phyloP scores from a whole-genome alignment of 2,329 filamentous ascomycete species.

The Diaporthe citri region DNA sequence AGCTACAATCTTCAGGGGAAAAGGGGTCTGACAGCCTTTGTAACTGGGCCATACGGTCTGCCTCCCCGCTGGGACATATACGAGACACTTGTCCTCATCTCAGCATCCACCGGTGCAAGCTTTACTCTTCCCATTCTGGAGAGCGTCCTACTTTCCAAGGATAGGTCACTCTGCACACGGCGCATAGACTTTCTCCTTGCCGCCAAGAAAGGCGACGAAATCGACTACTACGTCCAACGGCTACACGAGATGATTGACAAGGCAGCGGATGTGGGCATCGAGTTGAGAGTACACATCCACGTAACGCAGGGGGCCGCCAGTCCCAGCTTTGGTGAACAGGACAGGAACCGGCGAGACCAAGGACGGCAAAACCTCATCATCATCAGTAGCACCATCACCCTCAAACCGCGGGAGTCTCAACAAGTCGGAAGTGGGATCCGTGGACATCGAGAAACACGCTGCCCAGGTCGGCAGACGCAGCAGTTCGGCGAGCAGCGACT shows the following conservation, averaged over 20 bases:
- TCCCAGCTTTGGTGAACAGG: conserved; percentile 44
- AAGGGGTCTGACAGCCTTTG: conserved; percentile 58
- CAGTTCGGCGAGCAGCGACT: conserved; percentile 50
- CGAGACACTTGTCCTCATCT: conserved; percentile 71
- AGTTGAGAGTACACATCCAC: conserved; percentile 66
- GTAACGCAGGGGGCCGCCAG: conserved; percentile 57
- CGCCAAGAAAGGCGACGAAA: conserved; percentile 64
- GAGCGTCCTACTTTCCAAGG: conserved; percentile 58
- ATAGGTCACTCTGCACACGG: conserved; percentile 59
- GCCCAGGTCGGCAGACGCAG: conserved; percentile 22
- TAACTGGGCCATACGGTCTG: conserved; percentile 68
- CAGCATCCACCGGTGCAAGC: conserved; percentile 73
- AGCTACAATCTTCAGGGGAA: conserved; percentile 47
- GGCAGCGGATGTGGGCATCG: conserved; percentile 59
- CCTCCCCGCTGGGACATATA: conserved; percentile 69
- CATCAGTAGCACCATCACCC: neutral
- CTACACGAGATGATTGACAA: conserved; percentile 59
- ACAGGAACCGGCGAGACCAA: conserved; percentile 39
- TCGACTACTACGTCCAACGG: conserved; percentile 67
- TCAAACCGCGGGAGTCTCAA: conserved; percentile 37
- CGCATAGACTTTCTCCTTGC: conserved; percentile 67
- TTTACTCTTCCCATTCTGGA: conserved; percentile 72
- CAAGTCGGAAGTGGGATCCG: conserved; percentile 32
- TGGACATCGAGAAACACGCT: conserved; percentile 47
- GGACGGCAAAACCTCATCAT: conserved; percentile 47